Base-by-base conservation (phyloP, 768 basidiomycete genomes). In the Pleurotus platypus region DNA sequence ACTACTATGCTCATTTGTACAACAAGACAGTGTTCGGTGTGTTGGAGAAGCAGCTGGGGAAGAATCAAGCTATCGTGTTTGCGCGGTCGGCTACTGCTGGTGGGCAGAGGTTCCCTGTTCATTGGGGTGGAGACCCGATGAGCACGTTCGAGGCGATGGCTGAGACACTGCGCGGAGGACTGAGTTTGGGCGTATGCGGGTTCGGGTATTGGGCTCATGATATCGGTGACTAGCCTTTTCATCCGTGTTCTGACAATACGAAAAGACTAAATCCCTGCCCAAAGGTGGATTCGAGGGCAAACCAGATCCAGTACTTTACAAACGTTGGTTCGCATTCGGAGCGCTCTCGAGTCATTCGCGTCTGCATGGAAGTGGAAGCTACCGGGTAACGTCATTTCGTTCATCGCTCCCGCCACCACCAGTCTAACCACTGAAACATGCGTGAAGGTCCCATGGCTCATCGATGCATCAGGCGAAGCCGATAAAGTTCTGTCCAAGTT, bases 81-180 rank as follows among this genome's bases (percentile, higher is more conserved):
- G 78, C 78, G 2, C 68, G 79, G n/a, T 73, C 74, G 3, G 74
- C 76, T 0, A 76, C 78, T 20, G 75, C 76, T 1, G 79, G 78
- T 18, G 75, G 78, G 4, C 78, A 79, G 64, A 62, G 73, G 16
- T 73, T 70, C 61, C 72, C 71, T 24, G 69, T 73, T 2, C 73
- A 75, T 59, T 75, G 73, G 73, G 74, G 73, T 18, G 78, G 78
- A 5, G 78, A 80, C 58, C 77, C 76, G 49, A 76, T 77, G 67
- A 71, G 71, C 11, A 75, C 75, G 1, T 79, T 70, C 58, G 76
- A 77, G 56, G 79, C 77, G 6, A 80, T 80, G 79, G 75, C 75
- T 0, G 79, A 80, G 66, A 74, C 75, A 9, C 62, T 79, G 39
- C 67, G 78, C n/a, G 78, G 79, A 24, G 69, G 71, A 5, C 59